A percentile compares a stretch with the other conserved stretches of the same genome.
phyloP scores from a whole-genome alignment of 2,329 filamentous ascomycete genomes.

The Trichoderma gracile region DNA sequence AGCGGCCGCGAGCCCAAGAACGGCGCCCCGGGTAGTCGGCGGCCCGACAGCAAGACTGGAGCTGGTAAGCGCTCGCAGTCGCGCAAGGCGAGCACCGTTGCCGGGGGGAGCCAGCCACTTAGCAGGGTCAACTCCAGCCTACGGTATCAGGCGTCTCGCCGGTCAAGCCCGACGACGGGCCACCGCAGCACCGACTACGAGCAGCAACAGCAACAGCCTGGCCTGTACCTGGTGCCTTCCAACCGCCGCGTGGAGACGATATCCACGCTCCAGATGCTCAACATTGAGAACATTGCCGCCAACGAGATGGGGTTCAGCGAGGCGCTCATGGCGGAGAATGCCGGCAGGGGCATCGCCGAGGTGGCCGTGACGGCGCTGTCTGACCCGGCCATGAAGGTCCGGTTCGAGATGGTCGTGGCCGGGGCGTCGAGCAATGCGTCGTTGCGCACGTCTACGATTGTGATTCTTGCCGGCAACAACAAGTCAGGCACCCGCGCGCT shows the following conservation, averaged over 20 bases:
- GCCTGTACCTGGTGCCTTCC: constrained; percentile 57
- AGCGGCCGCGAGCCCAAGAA: constrained; percentile 55
- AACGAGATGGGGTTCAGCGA: constrained; percentile 84
- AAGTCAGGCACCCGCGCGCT: constrained; percentile 83
- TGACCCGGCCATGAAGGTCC: constrained; percentile 61
- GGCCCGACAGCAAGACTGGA: constrained; percentile 55
- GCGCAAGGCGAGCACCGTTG: constrained; percentile 54
- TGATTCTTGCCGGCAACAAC: constrained; percentile 94
- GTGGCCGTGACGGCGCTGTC: constrained; percentile 70
- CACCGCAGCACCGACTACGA: constrained; percentile 38
- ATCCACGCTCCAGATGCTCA: constrained; percentile 81
- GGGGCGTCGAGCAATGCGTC: constrained; percentile 36
- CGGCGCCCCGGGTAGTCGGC: constrained; percentile 49
- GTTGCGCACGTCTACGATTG: constrained; percentile 47
- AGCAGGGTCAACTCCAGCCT: constrained; percentile 52
- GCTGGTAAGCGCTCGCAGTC: constrained; percentile 55
- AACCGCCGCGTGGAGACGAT: constrained; percentile 62
- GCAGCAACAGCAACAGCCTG: constrained; percentile 44
- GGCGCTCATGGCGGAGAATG: constrained; percentile 89
- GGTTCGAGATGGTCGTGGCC: constrained; percentile 47
- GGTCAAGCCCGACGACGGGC: constrained; percentile 37
- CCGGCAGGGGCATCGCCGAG: constrained; percentile 84
- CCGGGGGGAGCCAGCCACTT: constrained; percentile 43
- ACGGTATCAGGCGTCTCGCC: constrained; percentile 39
- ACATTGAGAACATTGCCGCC: constrained; percentile 87